Evolutionary conservation across 441 rosid genomes (phyloP), one percentile per base, ranked within the genome.

Genomic region (Eutrema salsugineum): DNA sequence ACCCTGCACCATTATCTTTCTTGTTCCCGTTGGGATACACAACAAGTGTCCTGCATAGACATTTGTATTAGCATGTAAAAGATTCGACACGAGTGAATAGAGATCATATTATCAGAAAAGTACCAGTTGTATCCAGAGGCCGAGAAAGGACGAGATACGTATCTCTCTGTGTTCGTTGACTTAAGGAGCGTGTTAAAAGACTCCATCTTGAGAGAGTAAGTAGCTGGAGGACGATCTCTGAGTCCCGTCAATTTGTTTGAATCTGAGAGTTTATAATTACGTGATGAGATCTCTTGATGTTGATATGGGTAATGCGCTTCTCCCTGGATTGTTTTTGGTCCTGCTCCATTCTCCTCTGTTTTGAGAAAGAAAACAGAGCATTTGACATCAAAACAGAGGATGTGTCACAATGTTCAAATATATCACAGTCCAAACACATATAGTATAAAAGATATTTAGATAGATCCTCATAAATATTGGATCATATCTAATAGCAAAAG

Each of bases 151-250:
- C 70, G 56, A 22, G 64, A 54, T 15, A 8, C 40, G 2, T 72
- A 72, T 44, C 1, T 70, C 1, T 55, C 57, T n/a, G 20, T 0
- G 33, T 16, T 0, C 0, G 14, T 11, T 49, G 78, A 66, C 20
- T 42, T 59, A 6, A 64, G 50, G 5, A 73, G 61, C 0, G 28
- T 39, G 46, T 49, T 49, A 54, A 73, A 73, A 58, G 78, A 73
- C 40, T 73, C 61, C 61, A 73, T 49, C 38, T 50, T 73, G 2
- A 73, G 54, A 66, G 47, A 49, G 54, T 73, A 73, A n/a, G 78
- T 1, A 12, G 54, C 20, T 11, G 78, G 78, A 42, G 22, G 63
- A 33, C 7, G 49, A 17, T 59, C 33, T 74, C 49, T 66, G 0
- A 66, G 27, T 57, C 66, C 77, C 19, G 2, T 66, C 30, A 73